Evolutionary conservation across 306 rosid genomes (phyloP).

Genomic region (Trichosanthes truncata): DNA sequence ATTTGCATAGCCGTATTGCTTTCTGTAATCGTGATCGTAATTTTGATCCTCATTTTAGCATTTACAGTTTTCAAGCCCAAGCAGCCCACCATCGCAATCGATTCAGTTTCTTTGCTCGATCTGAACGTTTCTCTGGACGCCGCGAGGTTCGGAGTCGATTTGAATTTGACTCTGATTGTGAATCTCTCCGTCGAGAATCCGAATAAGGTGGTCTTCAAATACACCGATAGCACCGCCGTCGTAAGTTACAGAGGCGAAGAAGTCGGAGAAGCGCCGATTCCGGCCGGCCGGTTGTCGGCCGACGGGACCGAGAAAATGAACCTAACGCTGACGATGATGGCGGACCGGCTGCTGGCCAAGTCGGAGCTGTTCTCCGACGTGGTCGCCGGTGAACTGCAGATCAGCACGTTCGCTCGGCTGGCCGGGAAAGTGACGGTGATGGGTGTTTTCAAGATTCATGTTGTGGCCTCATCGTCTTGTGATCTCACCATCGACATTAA

Average conservation of each 20-base stretch:
- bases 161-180: slow-evolving; percentile 34
- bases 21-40: not conserved
- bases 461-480: slow-evolving; percentile 31
- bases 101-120: slow-evolving; percentile 21
- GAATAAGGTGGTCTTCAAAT: slow-evolving; percentile 33
- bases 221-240: slow-evolving; percentile 18
- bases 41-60: slow-evolving; percentile 19
- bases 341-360: slow-evolving; percentile 28
- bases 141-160: not conserved
- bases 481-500: slow-evolving; percentile 21
- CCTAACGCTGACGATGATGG: slow-evolving; percentile 39
- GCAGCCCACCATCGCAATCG: slow-evolving; percentile 9
- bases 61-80: slow-evolving; percentile 42
- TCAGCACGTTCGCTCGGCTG: slow-evolving; percentile 20
- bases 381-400: slow-evolving; percentile 23
- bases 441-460: slow-evolving; percentile 27
- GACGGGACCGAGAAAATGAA: slow-evolving; percentile 22
- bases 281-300: slow-evolving; percentile 18
- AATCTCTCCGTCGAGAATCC: slow-evolving; percentile 36
- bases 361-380: slow-evolving; percentile 24
- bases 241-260: slow-evolving; percentile 44
- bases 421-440: slow-evolving; percentile 25
- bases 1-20: not conserved
- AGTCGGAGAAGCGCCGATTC: slow-evolving; percentile 45
- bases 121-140: slow-evolving; percentile 17